Evolutionary conservation across 208 protist genomes (phyloP).

Genomic region (Leishmania mexicana): DNA sequence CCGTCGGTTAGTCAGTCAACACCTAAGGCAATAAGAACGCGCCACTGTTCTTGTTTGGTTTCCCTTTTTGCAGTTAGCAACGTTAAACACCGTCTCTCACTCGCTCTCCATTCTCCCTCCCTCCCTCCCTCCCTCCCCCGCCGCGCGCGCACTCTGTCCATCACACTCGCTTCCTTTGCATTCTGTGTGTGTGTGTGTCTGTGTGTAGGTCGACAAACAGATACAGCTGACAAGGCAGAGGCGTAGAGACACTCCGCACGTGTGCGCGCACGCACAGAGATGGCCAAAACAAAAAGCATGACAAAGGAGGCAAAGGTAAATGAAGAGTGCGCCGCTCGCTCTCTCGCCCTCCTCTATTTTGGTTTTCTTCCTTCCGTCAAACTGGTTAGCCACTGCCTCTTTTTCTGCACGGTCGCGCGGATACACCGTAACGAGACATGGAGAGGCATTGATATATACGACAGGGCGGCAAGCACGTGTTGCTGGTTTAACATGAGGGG

Average conservation of each 20-base stretch:
- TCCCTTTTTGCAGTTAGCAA: neutral
- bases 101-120: neutral
- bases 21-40: neutral
- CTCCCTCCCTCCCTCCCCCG: neutral
- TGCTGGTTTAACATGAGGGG: neutral
- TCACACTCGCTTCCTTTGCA: neutral
- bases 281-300: constrained; percentile 5
- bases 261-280: neutral
- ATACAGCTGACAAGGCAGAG: neutral
- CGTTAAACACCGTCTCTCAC: neutral
- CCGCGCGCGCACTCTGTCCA: neutral
- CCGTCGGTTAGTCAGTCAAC: neutral
- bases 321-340: neutral
- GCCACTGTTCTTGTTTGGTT: neutral
- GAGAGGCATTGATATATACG: neutral
- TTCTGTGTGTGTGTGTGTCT: neutral
- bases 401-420: neutral
- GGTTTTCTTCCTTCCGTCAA: too few species aligned
- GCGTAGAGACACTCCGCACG: neutral
- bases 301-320: neutral
- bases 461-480: neutral
- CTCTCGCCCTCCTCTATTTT: neutral
- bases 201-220: neutral
- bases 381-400: neutral
- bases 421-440: neutral